These are phyloP conservation scores for Halophytophthora batemanensis DNA, from an alignment of 352 stramenopile genomes.

Conservation along the genomic window DNA sequence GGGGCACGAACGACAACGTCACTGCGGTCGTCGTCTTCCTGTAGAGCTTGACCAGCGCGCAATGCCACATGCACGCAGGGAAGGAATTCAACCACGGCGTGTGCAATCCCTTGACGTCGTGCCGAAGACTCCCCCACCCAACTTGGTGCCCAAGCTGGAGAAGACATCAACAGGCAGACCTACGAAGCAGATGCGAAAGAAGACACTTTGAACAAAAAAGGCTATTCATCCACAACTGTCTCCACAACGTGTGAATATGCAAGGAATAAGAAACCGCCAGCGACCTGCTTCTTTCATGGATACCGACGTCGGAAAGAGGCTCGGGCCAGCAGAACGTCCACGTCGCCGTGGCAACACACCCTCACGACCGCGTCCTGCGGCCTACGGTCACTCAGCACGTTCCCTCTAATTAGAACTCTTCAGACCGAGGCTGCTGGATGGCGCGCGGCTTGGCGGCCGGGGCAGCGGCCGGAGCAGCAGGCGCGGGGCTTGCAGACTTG, in stretches of 20 bases:
- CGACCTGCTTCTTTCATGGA: constrained; percentile 31
- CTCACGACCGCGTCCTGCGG: no score
- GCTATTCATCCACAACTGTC: constrained; percentile 12
- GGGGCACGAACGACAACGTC: constrained; percentile 74
- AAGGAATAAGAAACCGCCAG: constrained; percentile 31
- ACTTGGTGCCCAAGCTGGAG: no score
- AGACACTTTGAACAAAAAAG: constrained; percentile 16
- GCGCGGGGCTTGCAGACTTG: constrained; percentile 14
- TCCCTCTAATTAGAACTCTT: constrained; percentile 46
- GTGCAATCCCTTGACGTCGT: no score
- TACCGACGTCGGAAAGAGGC: constrained; percentile 36
- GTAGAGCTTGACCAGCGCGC: no score
- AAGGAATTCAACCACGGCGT: no score
- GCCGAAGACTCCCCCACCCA: no score
- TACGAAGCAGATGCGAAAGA: no score
- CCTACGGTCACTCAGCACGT: constrained; percentile 19
- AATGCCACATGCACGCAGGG: no score
- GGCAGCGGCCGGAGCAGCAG: constrained; percentile 15
- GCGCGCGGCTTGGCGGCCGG: constrained; percentile 22
- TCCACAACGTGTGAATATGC: constrained; percentile 14
- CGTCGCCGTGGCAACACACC: constrained; percentile 15
- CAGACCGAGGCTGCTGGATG: constrained; percentile 25
- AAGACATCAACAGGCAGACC: no score
- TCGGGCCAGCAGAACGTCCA: constrained; percentile 15
- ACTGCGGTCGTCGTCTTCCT: constrained; percentile 77